These are phyloP conservation scores for Medicago ruthenica DNA, from an alignment of 306 rosid genomes.

Conservation along the genomic window DNA sequence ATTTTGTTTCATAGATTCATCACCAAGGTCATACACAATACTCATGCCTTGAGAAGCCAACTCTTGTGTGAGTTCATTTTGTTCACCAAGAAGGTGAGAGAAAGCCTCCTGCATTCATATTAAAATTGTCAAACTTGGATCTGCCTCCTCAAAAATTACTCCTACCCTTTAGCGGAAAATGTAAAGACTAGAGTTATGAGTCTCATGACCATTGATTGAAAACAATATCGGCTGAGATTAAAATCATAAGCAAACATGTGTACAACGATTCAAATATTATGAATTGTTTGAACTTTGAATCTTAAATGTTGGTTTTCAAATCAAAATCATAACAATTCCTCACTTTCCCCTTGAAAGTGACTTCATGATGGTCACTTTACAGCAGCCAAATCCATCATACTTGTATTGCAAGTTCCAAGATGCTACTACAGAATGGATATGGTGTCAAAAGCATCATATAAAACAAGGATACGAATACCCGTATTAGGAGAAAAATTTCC, in stretches of 20 bases:
- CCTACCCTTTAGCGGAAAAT: background rate
- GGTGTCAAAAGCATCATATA: slow-evolving; percentile 33
- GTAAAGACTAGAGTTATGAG: background rate
- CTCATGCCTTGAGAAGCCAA: slow-evolving; percentile 99
- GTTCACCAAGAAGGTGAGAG: slow-evolving; percentile 91
- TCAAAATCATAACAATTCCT: background rate
- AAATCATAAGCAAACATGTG: background rate
- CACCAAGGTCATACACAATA: slow-evolving; percentile 95
- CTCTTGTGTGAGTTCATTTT: slow-evolving; percentile 95
- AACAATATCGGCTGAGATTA: background rate
- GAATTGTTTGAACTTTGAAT: background rate
- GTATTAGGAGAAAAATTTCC: background rate
- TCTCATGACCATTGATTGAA: slow-evolving; percentile 1
- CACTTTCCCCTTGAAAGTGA: background rate
- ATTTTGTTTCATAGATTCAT: slow-evolving; percentile 79
- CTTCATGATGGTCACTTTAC: background rate
- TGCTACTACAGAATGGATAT: slow-evolving; percentile 27
- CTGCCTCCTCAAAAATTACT: slow-evolving; percentile 7
- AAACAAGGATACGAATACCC: background rate
- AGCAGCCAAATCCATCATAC: background rate
- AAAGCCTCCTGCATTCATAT: slow-evolving; percentile 87
- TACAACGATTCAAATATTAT: background rate
- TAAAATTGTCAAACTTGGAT: slow-evolving; percentile 37
- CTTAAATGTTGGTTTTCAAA: background rate
- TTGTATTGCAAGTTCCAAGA: background rate